phyloP scores from a whole-genome alignment of 352 stramenopile species.

The Phytophthora cryptogea region DNA sequence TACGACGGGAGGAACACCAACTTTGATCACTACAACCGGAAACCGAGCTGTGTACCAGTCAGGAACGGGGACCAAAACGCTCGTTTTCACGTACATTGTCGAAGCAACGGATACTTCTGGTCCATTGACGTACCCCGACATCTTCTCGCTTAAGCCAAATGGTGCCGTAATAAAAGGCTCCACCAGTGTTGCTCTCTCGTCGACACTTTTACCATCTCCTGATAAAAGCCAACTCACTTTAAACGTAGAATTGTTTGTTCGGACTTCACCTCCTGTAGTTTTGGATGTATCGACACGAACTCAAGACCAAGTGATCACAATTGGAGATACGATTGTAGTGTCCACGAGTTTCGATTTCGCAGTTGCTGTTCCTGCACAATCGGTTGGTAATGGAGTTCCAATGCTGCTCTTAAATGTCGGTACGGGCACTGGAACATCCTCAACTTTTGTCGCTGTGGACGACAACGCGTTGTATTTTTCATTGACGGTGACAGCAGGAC shows the following conservation, averaged over 20 bases:
- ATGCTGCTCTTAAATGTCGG: conserved; percentile 51
- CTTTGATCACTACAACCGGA: conserved; percentile 44
- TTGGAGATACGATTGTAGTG: conserved; percentile 54
- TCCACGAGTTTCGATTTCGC: conserved; percentile 44
- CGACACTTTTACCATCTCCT: conserved; percentile 42
- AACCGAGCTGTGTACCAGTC: conserved; percentile 49
- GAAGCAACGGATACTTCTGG: conserved; percentile 35
- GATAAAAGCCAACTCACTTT: conserved; percentile 24
- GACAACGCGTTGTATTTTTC: conserved; percentile 59
- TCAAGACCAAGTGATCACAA: conserved; percentile 49
- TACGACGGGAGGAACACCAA: conserved; percentile 35
- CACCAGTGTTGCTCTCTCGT: conserved; percentile 25
- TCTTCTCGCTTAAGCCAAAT: conserved; percentile 52
- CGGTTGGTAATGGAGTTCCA: conserved; percentile 31
- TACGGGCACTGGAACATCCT: conserved; percentile 17
- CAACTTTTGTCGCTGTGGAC: conserved; percentile 41
- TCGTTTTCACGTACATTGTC: conserved; percentile 66
- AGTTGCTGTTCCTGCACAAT: conserved; percentile 29
- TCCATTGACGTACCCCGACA: conserved; percentile 43
- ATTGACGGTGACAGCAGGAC: conserved; percentile 38
- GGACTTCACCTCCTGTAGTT: conserved; percentile 45
- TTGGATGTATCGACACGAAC: conserved; percentile 41
- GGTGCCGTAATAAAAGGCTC: conserved; percentile 40
- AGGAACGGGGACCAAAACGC: conserved; percentile 38
- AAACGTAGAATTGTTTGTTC: conserved; percentile 33